Base-by-base conservation (phyloP, 169 alveolate genomes). In the Plasmodium gaboni region DNA sequence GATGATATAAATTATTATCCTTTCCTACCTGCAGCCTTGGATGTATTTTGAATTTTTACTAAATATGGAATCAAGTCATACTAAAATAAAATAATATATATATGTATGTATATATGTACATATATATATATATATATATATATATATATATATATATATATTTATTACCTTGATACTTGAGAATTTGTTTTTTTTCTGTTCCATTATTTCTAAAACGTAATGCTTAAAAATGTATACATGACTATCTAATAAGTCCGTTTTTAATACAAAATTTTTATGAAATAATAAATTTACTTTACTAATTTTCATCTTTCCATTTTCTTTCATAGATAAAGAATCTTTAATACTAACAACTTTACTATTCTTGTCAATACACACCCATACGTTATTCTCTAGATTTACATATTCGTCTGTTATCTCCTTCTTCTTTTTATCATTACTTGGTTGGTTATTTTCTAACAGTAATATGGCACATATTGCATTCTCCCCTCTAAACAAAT, bases 321-420 rank as follows among this genome's bases (percentile, higher is more conserved):
- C 83, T 60, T 80, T 80, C 80, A 80, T 80, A 0, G 90, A 65
- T 17, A 80, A 44, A 2, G 90, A 15, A 55, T 80, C 90, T 26
- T 67, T 53, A 51, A 80, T 80, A 12, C 90, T 80, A 2, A 80
- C 90, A 22, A 80, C 90, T 38, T 67, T 80, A 60, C 90, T 80
- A 24, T 80, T 80, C 24, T 67, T 80, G 17, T 80, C 90, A 4
- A 80, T 80, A 46, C 90, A 80, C 9, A 80, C 90, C 90, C 90
- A 80, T n/a, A 80, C 70, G 26, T 53, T 64, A 19, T 80, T 80
- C 26, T 80, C 90, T 48, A 80, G 65, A 46, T 80, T 80, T 80
- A 67, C 42, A 19, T 67, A 80, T 28, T 80, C 90, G 0, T 80
- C 90, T 26, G 15, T 53, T 7, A 17, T 67, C 12, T 80, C 71